These are phyloP conservation scores for Komagataella mondaviorum DNA, from an alignment of 805 yeast species.

Conservation along the genomic window DNA sequence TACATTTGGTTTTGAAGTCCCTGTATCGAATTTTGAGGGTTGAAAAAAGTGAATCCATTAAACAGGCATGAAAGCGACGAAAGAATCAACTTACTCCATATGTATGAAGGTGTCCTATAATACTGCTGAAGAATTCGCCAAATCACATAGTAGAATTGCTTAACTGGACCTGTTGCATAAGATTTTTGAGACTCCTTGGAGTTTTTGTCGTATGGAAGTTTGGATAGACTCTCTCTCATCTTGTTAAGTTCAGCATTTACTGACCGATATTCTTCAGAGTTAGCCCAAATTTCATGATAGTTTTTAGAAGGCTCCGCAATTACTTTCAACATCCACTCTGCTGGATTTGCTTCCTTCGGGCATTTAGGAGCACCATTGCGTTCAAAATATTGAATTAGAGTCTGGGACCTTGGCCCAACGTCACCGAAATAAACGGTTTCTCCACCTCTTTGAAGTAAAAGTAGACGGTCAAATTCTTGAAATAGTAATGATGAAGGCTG, in stretches of 20 bases:
- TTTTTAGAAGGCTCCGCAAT: slow-evolving; percentile 46
- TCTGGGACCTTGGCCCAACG: slow-evolving; percentile 48
- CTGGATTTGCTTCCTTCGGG: slow-evolving; percentile 52
- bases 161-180: slow-evolving; percentile 29
- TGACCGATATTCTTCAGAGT: slow-evolving; percentile 45
- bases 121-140: slow-evolving; percentile 44
- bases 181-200: slow-evolving; percentile 18
- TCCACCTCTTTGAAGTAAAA: slow-evolving; percentile 65
- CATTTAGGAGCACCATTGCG: slow-evolving; percentile 43
- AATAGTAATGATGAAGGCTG: slow-evolving; percentile 65
- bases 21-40: slow-evolving; percentile 46
- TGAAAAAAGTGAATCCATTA: slow-evolving; percentile 59
- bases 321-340: slow-evolving; percentile 74
- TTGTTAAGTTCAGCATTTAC: slow-evolving; percentile 44
- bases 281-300: slow-evolving; percentile 65
- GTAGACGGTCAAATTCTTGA: slow-evolving; percentile 53
- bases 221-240: slow-evolving; percentile 42
- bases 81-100: slow-evolving; percentile 42
- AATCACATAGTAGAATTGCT: slow-evolving; percentile 30
- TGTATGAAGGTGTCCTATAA: slow-evolving; percentile 51
- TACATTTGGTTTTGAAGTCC: slow-evolving; percentile 78
- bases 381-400: slow-evolving; percentile 52
- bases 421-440: slow-evolving; percentile 75
- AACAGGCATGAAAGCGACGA: slow-evolving; percentile 40
- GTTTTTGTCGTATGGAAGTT: slow-evolving; percentile 14